phyloP scores from a whole-genome alignment of 306 rosid genomes.

The Medicago arabica region DNA sequence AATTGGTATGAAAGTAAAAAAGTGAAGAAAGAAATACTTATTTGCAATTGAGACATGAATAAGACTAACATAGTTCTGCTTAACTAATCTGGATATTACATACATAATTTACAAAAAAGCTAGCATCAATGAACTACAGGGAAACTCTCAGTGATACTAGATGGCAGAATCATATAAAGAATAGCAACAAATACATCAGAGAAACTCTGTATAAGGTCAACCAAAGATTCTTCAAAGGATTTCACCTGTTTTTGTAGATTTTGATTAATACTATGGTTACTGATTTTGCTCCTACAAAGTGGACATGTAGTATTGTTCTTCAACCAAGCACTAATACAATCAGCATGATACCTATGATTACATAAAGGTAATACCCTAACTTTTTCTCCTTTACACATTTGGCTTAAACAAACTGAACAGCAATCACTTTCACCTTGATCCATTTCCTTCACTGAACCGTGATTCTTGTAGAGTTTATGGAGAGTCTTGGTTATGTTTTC shows the following conservation, averaged over 20 bases:
- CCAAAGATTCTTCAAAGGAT: constrained; percentile 1
- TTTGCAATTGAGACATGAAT: neutral
- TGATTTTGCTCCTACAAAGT: constrained; percentile 48
- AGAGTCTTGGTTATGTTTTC: constrained; percentile 31
- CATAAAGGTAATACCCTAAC: constrained; percentile 36
- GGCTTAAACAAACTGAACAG: constrained; percentile 49
- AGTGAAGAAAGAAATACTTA: neutral
- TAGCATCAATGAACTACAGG: constrained; percentile 36
- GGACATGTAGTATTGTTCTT: constrained; percentile 50
- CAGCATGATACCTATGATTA: constrained; percentile 44
- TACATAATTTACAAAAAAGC: neutral
- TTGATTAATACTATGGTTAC: neutral
- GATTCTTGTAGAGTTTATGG: constrained; percentile 3
- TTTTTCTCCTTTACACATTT: constrained; percentile 36
- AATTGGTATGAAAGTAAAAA: neutral
- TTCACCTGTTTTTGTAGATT: constrained; percentile 25
- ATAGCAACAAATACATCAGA: constrained; percentile 31
- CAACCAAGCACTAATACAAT: constrained; percentile 50
- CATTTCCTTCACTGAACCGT: neutral
- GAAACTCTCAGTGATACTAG: constrained; percentile 35
- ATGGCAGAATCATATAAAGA: constrained; percentile 31
- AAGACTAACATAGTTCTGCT: neutral
- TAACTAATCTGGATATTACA: neutral
- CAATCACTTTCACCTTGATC: constrained; percentile 23
- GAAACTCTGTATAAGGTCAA: constrained; percentile 23